Base-by-base conservation (phyloP, 108 stramenopile genomes). In the Chaetoceros muelleri region DNA sequence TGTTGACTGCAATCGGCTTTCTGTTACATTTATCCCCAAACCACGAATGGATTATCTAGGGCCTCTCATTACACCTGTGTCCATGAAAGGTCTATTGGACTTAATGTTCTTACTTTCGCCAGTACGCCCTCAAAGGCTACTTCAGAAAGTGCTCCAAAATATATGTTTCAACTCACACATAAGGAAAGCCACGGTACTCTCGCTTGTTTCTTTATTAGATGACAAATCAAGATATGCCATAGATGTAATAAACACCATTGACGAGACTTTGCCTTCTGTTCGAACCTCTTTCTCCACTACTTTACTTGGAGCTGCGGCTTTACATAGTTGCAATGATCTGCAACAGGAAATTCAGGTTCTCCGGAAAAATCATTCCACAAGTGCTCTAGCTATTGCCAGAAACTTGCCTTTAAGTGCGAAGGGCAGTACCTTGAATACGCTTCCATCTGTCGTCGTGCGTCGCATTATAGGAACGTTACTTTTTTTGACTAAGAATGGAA, bases 71-170 rank as follows among this genome's bases (percentile, higher is more conserved):
- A 66, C 78, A 19, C 64, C 56, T 23, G 40, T 64, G 2, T 78
- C 84, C 23, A 52, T 83, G 24, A 71, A 74, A 28, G 45, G 73
- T 30, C 50, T 93, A 5, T 21, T 89, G 2, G 62, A 67, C 19
- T 64, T 93, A 30, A 60, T 89, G 53, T 93, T 74, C 63, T 59
- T 93, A 20, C 57, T 89, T n/a, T 75, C 80, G 1, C 87, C 91
- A 23, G 70, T 89, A 1, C 81, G 87, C 22, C 85, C 84, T 8
- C 78, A 83, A 16, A 60, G 80, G 18, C 60, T 89, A 10, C 60
- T 89, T 7, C 87, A 93, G 48, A 93, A 83, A 51, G 54, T 89
- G 0, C 62, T 93, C 47, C 76, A 82, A 59, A 93, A 93, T 62
- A 28, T 93, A 23, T 71, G 64, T 50, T 69, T 52, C 24, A 62